Evolutionary conservation across 164 flowering plant genomes (phyloP), one percentile per base, ranked within the genome.

Genomic region (Chloranthus sessilifolius): DNA sequence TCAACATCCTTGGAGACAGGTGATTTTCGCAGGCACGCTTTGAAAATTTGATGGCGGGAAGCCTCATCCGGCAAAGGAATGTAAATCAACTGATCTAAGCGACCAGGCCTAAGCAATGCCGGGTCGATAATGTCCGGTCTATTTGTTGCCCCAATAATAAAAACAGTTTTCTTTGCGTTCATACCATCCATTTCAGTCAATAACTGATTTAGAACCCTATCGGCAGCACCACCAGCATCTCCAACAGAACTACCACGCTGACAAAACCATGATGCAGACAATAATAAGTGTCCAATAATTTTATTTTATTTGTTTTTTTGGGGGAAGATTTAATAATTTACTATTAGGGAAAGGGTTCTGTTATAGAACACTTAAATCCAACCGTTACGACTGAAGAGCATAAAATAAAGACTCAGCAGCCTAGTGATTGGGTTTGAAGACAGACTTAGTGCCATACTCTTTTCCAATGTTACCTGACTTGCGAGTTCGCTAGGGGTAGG

Each of bases 181-280:
- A 81, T 78, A 1, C 83, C 83, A 67, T 81, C 87, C 87, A 81
- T 81, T 58, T 81, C 87, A 4, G 83, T 81, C 63, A 81, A 64
- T 3, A 81, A 72, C 45, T 78, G 87, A 60, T 81, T 81, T 70
- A 81, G 60, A 45, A 81, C 87, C 55, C 87, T 65, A 50, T 81
- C 83, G 0, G 79, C 82, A 46, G 86, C 86, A 55, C 86, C 86
- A 42, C 85, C 85, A 54, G 80, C 86, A 72, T 75, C 87, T 26
- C 82, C 87, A 25, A 59, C 77, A 31, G 71, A 62, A 41, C 73
- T 67, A 6, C 87, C 82, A 49, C 81, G 65, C 83, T 74, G 66
- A 21, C 46, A 44, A 38, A 9, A 52, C 5, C 11, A 28, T 22
- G 1, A 48, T 3, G 19, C 10, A 27, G 27, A 28, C 11, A 26